A percentile compares a stretch with the other conserved stretches of the same genome.
Evolutionary conservation across 345 rosid genomes (phyloP).

Genomic region (Lagerstroemia speciosa): DNA sequence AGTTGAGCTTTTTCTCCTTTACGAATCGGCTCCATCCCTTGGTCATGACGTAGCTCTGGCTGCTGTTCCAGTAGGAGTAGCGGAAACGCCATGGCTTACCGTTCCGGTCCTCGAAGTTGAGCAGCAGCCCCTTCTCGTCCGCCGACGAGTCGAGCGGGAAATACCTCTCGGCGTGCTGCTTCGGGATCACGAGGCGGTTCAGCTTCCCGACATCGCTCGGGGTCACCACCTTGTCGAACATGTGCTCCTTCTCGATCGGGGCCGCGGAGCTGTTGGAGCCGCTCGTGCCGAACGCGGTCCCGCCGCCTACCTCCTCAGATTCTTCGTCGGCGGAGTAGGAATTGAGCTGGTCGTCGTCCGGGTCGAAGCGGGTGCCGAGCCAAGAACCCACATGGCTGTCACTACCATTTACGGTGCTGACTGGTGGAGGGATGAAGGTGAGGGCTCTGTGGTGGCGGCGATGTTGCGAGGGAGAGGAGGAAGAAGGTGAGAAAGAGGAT

Average conservation of each 20-base stretch:
- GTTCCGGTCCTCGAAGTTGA: slow-evolving; percentile 72
- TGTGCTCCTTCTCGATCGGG: slow-evolving; percentile 35
- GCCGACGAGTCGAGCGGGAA: slow-evolving; percentile 68
- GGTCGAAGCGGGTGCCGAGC: slow-evolving; percentile 20
- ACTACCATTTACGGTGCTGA: slow-evolving; percentile 10
- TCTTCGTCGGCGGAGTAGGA: slow-evolving; percentile 7
- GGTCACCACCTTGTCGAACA: slow-evolving; percentile 56
- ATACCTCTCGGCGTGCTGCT: slow-evolving; percentile 69
- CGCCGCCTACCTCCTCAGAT: neutral
- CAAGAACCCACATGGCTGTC: slow-evolving; percentile 24
- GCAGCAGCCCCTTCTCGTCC: slow-evolving; percentile 66
- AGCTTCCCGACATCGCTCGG: slow-evolving; percentile 67
- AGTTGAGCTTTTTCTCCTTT: slow-evolving; percentile 84
- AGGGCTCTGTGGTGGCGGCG: slow-evolving; percentile 15
- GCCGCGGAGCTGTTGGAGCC: slow-evolving; percentile 9
- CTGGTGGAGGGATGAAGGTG: slow-evolving; percentile 8
- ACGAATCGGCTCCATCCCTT: slow-evolving; percentile 97
- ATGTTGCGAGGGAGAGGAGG: slow-evolving; percentile 16
- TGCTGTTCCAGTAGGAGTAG: slow-evolving; percentile 92
- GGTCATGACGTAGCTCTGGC: slow-evolving; percentile 97
- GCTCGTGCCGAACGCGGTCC: slow-evolving; percentile 6
- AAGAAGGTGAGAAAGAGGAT: neutral
- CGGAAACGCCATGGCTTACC: slow-evolving; percentile 82
- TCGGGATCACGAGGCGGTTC: slow-evolving; percentile 52
- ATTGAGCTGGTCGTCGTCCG: slow-evolving; percentile 17